Evolutionary conservation across 305 asterid species (phyloP).

Genomic region (Fraxinus greggii): DNA sequence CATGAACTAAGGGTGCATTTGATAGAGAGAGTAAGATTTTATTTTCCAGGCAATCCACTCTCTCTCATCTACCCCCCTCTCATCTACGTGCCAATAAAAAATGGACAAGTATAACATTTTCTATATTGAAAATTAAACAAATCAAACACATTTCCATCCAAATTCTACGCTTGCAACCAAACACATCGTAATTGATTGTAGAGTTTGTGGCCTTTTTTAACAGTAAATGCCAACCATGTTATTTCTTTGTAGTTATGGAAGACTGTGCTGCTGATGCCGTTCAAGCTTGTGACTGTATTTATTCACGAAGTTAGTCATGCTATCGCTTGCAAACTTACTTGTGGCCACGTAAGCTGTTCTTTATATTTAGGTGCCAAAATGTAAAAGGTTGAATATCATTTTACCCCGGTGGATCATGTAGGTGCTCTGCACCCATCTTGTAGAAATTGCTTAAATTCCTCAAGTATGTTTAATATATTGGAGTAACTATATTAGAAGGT

Average conservation of each 20-base stretch:
- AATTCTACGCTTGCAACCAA: not conserved
- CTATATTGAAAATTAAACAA: not conserved
- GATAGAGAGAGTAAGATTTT: not conserved
- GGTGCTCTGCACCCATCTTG: not conserved
- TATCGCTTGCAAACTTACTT: slow-evolving; percentile 89
- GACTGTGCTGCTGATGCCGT: slow-evolving; percentile 83
- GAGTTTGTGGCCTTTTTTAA: not conserved
- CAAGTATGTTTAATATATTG: not conserved
- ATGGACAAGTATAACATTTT: not conserved
- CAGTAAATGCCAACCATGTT: not conserved
- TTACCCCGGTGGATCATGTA: not conserved
- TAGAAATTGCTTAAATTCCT: not conserved
- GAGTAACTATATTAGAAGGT: not conserved
- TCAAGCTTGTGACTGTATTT: slow-evolving; percentile 94
- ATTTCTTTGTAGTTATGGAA: slow-evolving; percentile 64
- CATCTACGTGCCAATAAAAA: not conserved
- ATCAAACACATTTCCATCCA: not conserved
- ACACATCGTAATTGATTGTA: not conserved
- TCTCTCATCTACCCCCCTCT: not conserved
- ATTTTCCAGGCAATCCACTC: not conserved
- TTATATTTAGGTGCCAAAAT: not conserved
- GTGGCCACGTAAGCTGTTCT: slow-evolving; percentile 69
- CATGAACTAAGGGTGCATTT: not conserved
- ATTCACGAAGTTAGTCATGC: slow-evolving; percentile 99
- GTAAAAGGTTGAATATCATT: not conserved